Percentiles rank a stretch among this genome's conserved stretches.
Conservation (phyloP, 352 stramenopile genomes). For the Salisapilia sapeloensis region DNA sequence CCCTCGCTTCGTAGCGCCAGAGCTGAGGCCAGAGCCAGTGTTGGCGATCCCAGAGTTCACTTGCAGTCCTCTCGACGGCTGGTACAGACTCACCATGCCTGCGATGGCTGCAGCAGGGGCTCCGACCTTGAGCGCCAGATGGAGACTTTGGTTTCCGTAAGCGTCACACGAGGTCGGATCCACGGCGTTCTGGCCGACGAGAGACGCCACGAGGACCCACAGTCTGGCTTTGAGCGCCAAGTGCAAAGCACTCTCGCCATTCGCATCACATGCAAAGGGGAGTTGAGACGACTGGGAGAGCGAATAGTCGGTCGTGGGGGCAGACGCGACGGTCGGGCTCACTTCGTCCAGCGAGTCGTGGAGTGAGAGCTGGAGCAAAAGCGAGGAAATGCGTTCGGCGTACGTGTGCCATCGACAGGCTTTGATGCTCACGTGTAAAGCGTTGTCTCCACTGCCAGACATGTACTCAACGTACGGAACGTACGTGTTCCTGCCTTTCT, state of each 20-base stretch:
- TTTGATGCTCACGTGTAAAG: slow-evolving; percentile 57
- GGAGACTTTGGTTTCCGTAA: slow-evolving; percentile 28
- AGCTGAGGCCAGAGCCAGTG: background rate
- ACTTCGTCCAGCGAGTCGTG: no score
- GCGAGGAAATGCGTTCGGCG: no score
- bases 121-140: slow-evolving; percentile 45
- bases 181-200: slow-evolving; percentile 23
- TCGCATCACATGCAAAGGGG: slow-evolving; percentile 22
- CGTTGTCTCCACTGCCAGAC: slow-evolving; percentile 40
- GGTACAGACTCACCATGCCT: slow-evolving; percentile 26
- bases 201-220: slow-evolving; percentile 34
- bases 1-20: slow-evolving; percentile 7
- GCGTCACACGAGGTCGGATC: slow-evolving; percentile 24
- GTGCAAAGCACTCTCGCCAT: slow-evolving; percentile 33
- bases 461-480: slow-evolving; percentile 34
- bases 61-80: slow-evolving; percentile 5
- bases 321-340: no score
- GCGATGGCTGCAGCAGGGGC: slow-evolving; percentile 22
- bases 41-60: background rate
- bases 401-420: slow-evolving; percentile 4
- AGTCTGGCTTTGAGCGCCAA: slow-evolving; percentile 36
- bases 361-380: no score
- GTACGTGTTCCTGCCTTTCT: slow-evolving; percentile 5
- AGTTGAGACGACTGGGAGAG: slow-evolving; percentile 13
- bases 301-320: no score